Conservation (phyloP, 495 filamentous ascomycete species). For the Pseudomonodictys pantanalensis region DNA sequence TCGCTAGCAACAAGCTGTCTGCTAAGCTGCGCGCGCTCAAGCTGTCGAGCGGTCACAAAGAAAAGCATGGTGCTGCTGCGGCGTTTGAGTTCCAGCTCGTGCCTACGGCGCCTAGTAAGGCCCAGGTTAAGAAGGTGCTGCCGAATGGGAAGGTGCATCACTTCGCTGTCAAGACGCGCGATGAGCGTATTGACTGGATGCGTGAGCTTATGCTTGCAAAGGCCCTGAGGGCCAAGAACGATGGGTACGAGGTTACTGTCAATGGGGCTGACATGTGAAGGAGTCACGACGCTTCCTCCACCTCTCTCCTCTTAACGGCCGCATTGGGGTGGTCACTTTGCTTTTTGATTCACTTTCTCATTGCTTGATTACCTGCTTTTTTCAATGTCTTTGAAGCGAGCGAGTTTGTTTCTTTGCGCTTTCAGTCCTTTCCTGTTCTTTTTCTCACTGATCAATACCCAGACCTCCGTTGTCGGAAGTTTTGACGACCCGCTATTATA, state of each 20-base stretch:
- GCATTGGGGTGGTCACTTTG: slow-evolving; percentile 12
- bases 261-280: slow-evolving; percentile 75
- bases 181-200: slow-evolving; percentile 98
- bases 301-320: background rate
- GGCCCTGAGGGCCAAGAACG: slow-evolving; percentile 75
- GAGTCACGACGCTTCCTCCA: background rate
- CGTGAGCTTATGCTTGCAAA: slow-evolving; percentile 95
- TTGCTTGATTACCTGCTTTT: background rate
- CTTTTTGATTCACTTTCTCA: too few species aligned
- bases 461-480: background rate
- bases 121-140: slow-evolving; percentile 51
- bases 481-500: background rate
- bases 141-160: slow-evolving; percentile 74
- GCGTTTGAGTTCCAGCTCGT: slow-evolving; percentile 92
- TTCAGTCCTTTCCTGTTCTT: background rate
- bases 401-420: background rate
- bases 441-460: background rate
- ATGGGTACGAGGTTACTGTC: slow-evolving; percentile 74
- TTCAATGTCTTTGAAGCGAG: background rate
- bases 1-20: slow-evolving; percentile 72
- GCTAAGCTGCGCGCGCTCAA: slow-evolving; percentile 84
- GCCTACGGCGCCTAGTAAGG: slow-evolving; percentile 60
- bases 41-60: slow-evolving; percentile 53
- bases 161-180: slow-evolving; percentile 81
- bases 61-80: slow-evolving; percentile 49